These are phyloP conservation scores for Kregervanrija delftensis DNA, from an alignment of 805 yeast genomes.

Conservation along the genomic window DNA sequence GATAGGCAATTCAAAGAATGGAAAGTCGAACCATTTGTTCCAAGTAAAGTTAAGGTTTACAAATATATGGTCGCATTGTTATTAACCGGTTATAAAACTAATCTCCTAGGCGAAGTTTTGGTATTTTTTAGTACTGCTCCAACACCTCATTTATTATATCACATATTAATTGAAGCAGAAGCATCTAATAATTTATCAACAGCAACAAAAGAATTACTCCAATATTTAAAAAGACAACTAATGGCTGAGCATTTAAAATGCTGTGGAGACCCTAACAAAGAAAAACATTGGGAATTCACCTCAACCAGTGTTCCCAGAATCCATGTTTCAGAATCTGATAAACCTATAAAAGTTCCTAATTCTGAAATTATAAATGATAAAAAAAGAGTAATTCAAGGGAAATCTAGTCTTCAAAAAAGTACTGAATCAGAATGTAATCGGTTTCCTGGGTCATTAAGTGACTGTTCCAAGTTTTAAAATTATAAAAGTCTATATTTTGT, in stretches of 20 bases:
- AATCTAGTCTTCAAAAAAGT: too few species aligned
- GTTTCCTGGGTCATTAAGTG: too few species aligned
- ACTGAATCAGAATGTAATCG: too few species aligned
- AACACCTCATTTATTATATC: conserved; percentile 18
- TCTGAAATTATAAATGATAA: too few species aligned
- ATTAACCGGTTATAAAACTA: conserved; percentile 14
- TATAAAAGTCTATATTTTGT: too few species aligned
- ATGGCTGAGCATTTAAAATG: conserved; percentile 16
- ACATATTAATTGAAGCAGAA: conserved; percentile 12
- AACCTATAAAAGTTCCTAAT: too few species aligned
- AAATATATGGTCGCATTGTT: conserved; percentile 12
- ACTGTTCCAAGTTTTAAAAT: too few species aligned
- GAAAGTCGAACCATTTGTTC: conserved; percentile 23
- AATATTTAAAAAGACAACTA: conserved; percentile 15
- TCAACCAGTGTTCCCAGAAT: not conserved
- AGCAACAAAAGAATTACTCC: conserved; percentile 14
- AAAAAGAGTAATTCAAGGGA: too few species aligned
- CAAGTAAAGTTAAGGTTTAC: conserved; percentile 16
- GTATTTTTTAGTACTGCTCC: conserved; percentile 19
- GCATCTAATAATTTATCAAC: not conserved
- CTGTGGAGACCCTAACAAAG: conserved; percentile 9
- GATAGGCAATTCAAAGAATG: conserved; percentile 25
- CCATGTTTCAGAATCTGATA: too few species aligned
- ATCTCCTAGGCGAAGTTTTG: conserved; percentile 19
- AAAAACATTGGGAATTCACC: conserved; percentile 5